phyloP scores from a whole-genome alignment of 352 stramenopile genomes.

The Phytophthora megakarya region DNA sequence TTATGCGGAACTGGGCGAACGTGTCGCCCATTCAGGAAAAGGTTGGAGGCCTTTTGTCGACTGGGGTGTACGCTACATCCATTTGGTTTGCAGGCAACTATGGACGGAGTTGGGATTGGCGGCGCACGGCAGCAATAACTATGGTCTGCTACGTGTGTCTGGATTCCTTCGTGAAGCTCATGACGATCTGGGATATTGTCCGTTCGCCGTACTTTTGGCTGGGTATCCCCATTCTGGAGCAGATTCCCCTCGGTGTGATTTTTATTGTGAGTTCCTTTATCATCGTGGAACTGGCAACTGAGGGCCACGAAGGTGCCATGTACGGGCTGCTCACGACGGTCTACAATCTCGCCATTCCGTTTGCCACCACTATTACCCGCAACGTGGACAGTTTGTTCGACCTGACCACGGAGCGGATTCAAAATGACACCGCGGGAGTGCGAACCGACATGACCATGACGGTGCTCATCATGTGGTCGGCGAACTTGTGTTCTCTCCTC shows the following conservation, averaged over 20 bases:
- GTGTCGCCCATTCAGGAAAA: conserved; percentile 50
- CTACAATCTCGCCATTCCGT: conserved; percentile 52
- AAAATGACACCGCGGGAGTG: conserved; percentile 49
- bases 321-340: conserved; percentile 70
- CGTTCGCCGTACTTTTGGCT: conserved; percentile 63
- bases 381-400: conserved; percentile 56
- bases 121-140: conserved; percentile 36
- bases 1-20: conserved; percentile 50
- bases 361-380: conserved; percentile 47
- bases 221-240: conserved; percentile 44
- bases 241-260: conserved; percentile 49
- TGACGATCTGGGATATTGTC: conserved; percentile 59
- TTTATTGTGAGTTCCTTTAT: conserved; percentile 70
- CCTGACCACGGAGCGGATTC: conserved; percentile 48
- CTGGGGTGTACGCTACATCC: conserved; percentile 38
- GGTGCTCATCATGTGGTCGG: conserved; percentile 55
- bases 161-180: conserved; percentile 45
- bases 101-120: conserved; percentile 62
- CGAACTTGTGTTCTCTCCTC: conserved; percentile 54
- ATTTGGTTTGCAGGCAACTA: conserved; percentile 63
- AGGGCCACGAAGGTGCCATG: conserved; percentile 66
- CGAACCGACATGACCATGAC: conserved; percentile 54
- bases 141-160: conserved; percentile 41
- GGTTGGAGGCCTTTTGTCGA: conserved; percentile 40
- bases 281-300: conserved; percentile 56